These are phyloP conservation scores for Cucumis sativus DNA, from an alignment of 306 rosid genomes.

Conservation along the genomic window DNA sequence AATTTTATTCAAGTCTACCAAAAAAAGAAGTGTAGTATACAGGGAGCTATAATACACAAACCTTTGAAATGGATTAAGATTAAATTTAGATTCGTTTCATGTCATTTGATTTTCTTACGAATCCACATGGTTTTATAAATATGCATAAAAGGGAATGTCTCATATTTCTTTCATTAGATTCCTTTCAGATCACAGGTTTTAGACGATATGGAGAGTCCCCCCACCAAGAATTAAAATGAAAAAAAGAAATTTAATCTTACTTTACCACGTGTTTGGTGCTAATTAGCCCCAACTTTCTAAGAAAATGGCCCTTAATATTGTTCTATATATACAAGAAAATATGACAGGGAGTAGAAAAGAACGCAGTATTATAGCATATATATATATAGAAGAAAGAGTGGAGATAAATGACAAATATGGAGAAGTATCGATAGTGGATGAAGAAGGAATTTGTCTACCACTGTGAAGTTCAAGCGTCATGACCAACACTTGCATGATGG, in stretches of 20 bases:
- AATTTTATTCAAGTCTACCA: too few species aligned
- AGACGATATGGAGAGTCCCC: neutral
- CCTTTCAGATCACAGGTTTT: neutral
- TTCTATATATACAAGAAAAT: neutral
- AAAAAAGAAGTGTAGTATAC: too few species aligned
- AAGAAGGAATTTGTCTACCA: neutral
- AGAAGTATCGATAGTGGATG: neutral
- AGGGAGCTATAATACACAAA: too few species aligned
- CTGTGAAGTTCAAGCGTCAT: neutral
- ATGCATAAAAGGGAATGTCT: neutral
- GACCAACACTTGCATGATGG: neutral
- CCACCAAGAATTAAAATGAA: neutral
- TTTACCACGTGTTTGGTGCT: neutral
- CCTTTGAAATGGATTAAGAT: neutral
- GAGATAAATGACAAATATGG: neutral
- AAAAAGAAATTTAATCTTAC: neutral
- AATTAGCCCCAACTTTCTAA: neutral
- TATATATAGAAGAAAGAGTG: neutral
- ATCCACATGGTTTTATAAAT: neutral
- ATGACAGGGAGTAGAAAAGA: neutral
- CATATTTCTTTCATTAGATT: neutral
- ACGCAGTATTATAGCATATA: neutral
- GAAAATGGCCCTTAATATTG: neutral
- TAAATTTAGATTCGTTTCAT: neutral
- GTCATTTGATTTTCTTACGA: neutral